Percentiles rank a stretch among this genome's conserved stretches.
Evolutionary conservation across 1,284 basidiomycete genomes (phyloP).

Genomic region (Apiotrichum sp.): DNA sequence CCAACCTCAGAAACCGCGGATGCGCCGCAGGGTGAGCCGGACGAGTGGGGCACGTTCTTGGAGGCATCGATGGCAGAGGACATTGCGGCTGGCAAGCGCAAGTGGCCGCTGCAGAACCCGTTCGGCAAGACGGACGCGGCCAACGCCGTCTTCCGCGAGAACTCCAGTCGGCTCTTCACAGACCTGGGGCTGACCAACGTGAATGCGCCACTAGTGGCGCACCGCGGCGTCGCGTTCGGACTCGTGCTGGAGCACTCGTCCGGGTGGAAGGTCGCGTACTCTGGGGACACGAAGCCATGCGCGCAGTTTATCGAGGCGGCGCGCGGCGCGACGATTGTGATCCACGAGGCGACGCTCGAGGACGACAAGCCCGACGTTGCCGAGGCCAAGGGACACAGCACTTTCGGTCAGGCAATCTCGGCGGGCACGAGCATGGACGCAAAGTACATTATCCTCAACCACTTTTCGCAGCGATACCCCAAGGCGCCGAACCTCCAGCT

Average conservation of each 20-base stretch:
- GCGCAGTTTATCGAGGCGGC: slow-evolving; percentile 63
- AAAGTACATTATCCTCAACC: slow-evolving; percentile 75
- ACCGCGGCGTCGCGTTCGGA: slow-evolving; percentile 66
- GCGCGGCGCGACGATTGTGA: slow-evolving; percentile 66
- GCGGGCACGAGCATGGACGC: slow-evolving; percentile 76
- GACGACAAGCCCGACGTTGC: slow-evolving; percentile 68
- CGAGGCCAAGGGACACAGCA: slow-evolving; percentile 73
- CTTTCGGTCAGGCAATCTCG: slow-evolving; percentile 77
- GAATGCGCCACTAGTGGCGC: slow-evolving; percentile 63
- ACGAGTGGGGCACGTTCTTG: not conserved
- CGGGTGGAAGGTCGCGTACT: slow-evolving; percentile 78
- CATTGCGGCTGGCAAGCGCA: slow-evolving; percentile 13
- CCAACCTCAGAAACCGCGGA: not conserved
- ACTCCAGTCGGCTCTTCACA: slow-evolving; percentile 5
- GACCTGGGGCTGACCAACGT: slow-evolving; percentile 47
- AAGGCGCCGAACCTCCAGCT: slow-evolving; percentile 46
- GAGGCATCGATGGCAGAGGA: slow-evolving; percentile 6
- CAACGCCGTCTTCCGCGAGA: not conserved
- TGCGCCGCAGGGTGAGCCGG: not conserved
- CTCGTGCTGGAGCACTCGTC: slow-evolving; percentile 60
- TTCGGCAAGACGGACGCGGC: slow-evolving; percentile 2
- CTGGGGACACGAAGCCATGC: slow-evolving; percentile 82
- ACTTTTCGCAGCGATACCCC: slow-evolving; percentile 92
- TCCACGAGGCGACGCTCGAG: slow-evolving; percentile 91
- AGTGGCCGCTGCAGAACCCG: slow-evolving; percentile 22